phyloP scores from a whole-genome alignment of 2,329 filamentous ascomycete genomes.

The Xylaria sp. region DNA sequence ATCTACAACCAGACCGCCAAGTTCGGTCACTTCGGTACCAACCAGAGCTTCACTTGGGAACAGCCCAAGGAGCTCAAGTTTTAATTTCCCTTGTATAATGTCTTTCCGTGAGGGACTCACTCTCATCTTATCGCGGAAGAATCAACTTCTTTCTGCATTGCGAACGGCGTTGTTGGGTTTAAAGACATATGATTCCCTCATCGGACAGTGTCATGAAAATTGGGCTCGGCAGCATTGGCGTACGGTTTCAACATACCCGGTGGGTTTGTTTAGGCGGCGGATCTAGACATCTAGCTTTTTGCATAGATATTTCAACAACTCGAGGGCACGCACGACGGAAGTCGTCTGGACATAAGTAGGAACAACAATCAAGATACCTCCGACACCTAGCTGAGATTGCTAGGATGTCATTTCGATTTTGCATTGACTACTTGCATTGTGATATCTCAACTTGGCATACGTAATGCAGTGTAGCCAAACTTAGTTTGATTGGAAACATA shows the following conservation, averaged over 20 bases:
- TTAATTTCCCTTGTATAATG: constrained; percentile 64
- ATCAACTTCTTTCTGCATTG: constrained; percentile 55
- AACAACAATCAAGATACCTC: constrained; percentile 35
- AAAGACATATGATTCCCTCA: constrained; percentile 53
- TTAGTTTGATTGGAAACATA: neutral
- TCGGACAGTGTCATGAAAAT: constrained; percentile 51
- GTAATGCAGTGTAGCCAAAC: neutral
- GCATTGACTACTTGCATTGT: neutral
- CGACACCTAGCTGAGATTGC: constrained; percentile 20
- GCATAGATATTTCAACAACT: constrained; percentile 43
- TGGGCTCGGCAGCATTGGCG: constrained; percentile 52
- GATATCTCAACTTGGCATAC: neutral
- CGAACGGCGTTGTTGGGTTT: constrained; percentile 51
- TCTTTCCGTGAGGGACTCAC: constrained; percentile 46
- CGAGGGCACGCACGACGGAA: constrained; percentile 27
- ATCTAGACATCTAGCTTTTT: constrained; percentile 40
- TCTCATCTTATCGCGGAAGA: constrained; percentile 50
- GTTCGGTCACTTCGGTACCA: constrained; percentile 98
- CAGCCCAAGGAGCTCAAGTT: constrained; percentile 94
- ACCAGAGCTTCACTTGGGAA: constrained; percentile 98
- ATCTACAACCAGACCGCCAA: constrained; percentile 99
- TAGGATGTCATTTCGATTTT: constrained; percentile 25
- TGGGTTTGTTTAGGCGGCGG: constrained; percentile 33
- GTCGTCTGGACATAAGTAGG: constrained; percentile 22
- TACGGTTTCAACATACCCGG: constrained; percentile 54